Conservation (phyloP, 2,329 filamentous ascomycete species). For the Cladobotryum protrusum region DNA sequence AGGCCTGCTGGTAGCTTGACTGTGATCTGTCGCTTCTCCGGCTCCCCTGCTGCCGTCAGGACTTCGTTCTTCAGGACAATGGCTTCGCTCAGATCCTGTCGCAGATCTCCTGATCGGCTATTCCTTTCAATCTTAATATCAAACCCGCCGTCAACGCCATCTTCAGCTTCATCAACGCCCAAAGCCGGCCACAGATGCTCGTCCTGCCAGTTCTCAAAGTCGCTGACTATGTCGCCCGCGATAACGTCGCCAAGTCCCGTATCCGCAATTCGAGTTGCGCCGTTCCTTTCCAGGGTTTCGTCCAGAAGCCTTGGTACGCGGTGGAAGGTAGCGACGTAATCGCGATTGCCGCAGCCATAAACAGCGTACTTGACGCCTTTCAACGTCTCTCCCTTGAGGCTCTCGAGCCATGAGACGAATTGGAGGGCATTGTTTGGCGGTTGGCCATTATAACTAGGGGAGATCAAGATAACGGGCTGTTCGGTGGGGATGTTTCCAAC, state of each 20-base stretch:
- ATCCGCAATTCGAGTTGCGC: constrained; percentile 22
- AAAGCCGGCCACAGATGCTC: constrained; percentile 41
- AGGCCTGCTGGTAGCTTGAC: too few relatives aligned
- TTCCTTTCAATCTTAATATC: too few relatives aligned
- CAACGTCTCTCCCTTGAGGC: constrained; percentile 40
- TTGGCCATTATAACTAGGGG: constrained; percentile 63
- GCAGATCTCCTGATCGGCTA: too few relatives aligned
- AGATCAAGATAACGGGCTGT: constrained; percentile 56
- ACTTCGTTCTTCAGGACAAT: too few relatives aligned
- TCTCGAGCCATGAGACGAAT: constrained; percentile 59
- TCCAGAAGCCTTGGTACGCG: constrained; percentile 55
- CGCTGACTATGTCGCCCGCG: constrained; percentile 53
- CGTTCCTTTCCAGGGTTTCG: constrained; percentile 31
- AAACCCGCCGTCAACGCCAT: too few relatives aligned
- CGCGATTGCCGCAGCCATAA: constrained; percentile 59
- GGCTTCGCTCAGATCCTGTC: too few relatives aligned
- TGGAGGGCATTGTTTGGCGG: constrained; percentile 62
- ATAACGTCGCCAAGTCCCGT: constrained; percentile 51
- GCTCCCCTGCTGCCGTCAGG: too few relatives aligned
- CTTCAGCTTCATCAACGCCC: constrained; percentile 16
- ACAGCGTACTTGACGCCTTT: constrained; percentile 55
- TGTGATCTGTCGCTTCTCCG: too few relatives aligned
- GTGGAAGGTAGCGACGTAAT: constrained; percentile 55
- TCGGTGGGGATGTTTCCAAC: constrained; percentile 49
- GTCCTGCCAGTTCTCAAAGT: constrained; percentile 58